Evolutionary conservation across 192 early-diverging fungal species (phyloP), one percentile per base, ranked within the genome.

Genomic region (Umbelopsis vinacea): DNA sequence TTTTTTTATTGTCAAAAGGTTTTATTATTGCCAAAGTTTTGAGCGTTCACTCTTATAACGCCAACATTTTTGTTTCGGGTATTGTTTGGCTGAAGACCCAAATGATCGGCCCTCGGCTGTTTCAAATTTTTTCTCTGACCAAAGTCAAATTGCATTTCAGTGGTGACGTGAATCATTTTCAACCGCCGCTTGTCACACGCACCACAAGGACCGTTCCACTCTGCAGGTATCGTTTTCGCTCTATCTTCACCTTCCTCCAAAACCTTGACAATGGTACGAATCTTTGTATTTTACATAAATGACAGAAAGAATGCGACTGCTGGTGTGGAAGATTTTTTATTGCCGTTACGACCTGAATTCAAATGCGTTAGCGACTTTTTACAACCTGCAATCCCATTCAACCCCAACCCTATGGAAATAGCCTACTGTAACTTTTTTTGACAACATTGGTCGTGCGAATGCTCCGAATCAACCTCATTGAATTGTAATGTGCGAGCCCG

Each of bases 201-300:
- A 37, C 37, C 57, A 63, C 57, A 63, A 63, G 29, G 19, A 35
- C 29, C 26, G 26, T 29, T 63, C 53, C 57, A 63, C 26, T 63
- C 57, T 63, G 26, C 29, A 12, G 11, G 12, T 37, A 63, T 19
- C 57, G 33, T 37, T 63, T 63, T 63, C 26, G 33, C 57, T 63
- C 57, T 63, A 63, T 63, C 57, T 63, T 37, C 19, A 29, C 57
- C 33, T 35, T 37, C 33, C 57, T 63, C 57, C 57, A 63, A 33
- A 63, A 63, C 26, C 57, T 63, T 63, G 57, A 63, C 57, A 63
- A 63, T 63, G 57, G 57, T 63, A 63, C 29, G 57, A 29, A 29
- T 38, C 33, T 17, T 63, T 63, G 1, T 63, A 63, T 14, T 54
- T 54, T 54, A 0, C 53, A 24, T 4, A 54, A n/a, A 54, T 22